Evolutionary conservation across 1,284 basidiomycete species (phyloP).

Genomic region (Malassezia caprae): DNA sequence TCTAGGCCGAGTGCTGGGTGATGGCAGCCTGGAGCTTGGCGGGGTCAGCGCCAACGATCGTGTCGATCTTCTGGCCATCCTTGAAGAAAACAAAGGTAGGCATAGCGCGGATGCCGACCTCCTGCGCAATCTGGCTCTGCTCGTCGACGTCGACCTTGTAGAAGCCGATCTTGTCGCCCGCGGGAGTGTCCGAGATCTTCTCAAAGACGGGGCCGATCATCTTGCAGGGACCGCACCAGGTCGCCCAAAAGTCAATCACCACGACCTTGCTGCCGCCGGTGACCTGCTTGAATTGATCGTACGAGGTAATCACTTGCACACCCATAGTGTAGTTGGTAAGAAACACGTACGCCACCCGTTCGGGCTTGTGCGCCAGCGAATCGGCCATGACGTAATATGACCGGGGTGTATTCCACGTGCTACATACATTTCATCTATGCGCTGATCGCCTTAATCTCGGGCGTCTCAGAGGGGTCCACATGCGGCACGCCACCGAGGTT

Average conservation of each 20-base stretch:
- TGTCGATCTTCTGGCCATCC: constrained; percentile 58
- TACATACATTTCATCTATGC: no score
- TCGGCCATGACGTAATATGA: neutral
- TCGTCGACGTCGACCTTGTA: constrained; percentile 60
- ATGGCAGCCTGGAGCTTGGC: constrained; percentile 49
- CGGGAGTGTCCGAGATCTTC: constrained; percentile 53
- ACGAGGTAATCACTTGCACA: constrained; percentile 54
- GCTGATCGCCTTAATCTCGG: constrained; percentile 28
- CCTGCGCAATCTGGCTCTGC: constrained; percentile 53
- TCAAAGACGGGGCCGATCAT: constrained; percentile 69
- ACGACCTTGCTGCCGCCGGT: constrained; percentile 18
- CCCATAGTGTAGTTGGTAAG: constrained; percentile 20
- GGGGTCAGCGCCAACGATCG: constrained; percentile 59
- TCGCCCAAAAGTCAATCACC: constrained; percentile 47
- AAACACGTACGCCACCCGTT: neutral
- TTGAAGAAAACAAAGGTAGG: constrained; percentile 68
- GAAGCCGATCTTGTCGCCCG: constrained; percentile 54
- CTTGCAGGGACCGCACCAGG: constrained; percentile 56
- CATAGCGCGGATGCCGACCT: constrained; percentile 68
- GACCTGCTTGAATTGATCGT: constrained; percentile 56
- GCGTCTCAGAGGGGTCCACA: constrained; percentile 28
- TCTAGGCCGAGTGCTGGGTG: constrained; percentile 17
- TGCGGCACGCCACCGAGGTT: constrained; percentile 27
- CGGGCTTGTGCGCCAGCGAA: constrained; percentile 2
- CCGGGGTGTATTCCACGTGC: neutral